phyloP scores from a whole-genome alignment of 805 yeast species.

The Pichia manshurica region DNA sequence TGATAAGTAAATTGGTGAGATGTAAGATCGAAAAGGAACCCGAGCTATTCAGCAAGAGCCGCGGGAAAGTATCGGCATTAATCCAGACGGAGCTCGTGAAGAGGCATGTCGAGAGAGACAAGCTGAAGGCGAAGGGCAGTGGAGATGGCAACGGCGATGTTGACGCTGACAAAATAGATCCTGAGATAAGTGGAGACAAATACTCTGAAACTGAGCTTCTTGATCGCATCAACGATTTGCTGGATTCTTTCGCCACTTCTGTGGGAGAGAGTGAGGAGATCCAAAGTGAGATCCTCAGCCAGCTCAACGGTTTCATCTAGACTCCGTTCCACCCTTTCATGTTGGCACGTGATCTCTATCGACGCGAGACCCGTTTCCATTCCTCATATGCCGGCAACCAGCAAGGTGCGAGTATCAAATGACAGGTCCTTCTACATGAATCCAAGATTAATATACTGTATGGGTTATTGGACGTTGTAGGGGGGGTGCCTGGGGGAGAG shows the following conservation, averaged over 20 bases:
- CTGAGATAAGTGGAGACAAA: no score
- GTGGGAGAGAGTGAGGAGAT: neutral
- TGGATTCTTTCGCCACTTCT: neutral
- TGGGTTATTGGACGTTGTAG: no score
- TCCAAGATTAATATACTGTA: neutral
- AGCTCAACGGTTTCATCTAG: neutral
- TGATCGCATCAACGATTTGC: constrained; percentile 5
- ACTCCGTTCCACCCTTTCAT: no score
- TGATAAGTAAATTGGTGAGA: constrained; percentile 40
- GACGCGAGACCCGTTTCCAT: neutral
- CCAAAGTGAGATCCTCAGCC: neutral
- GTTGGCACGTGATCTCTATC: neutral
- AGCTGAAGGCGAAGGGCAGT: neutral
- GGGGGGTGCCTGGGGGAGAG: no score
- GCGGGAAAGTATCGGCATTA: constrained; percentile 45
- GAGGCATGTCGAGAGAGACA: constrained; percentile 13
- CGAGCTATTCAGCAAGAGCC: constrained; percentile 39
- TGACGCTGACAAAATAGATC: no score
- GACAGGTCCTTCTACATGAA: neutral
- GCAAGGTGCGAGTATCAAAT: neutral
- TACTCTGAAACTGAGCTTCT: constrained; percentile 5
- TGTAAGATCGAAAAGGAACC: constrained; percentile 45
- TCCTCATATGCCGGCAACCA: no score
- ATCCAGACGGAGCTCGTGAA: constrained; percentile 46
- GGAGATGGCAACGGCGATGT: neutral